Evolutionary conservation across 306 rosid species (phyloP), one percentile per base, ranked within the genome.

Genomic region (Quercus parvula): DNA sequence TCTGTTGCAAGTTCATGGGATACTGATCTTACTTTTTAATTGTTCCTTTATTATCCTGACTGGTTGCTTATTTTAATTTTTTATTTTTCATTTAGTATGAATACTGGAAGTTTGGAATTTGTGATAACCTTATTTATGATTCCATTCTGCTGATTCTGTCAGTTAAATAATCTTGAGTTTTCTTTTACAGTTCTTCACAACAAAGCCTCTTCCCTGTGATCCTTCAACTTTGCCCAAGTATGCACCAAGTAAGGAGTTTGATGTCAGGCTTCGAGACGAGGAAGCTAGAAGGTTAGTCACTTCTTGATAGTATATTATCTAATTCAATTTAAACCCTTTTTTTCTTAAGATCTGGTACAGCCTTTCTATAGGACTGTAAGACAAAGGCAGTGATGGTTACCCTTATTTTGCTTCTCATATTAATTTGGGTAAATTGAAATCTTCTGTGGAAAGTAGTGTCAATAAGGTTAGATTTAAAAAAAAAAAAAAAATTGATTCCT

Each of bases 221-320:
- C 98, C 97, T 46, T 90, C 88, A 63, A 67, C 85, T 77, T 83
- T 94, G 87, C 98, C 97, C 5, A 89, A 87, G 81, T 90, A 90
- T 76, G 94, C 94, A 61, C 97, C 98, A 0, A 90, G 92, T 88
- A 94, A 94, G 89, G 98, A 94, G 89, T 86, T 92, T 74, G 93
- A 90, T 90, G 91, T 83, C 71, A 90, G 87, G 83, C 81, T 85
- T 73, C 89, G 89, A 63, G 90, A 94, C 1, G 94, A 90, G 85
- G 95, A 91, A 85, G 83, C 88, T 57, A 88, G 86, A 88, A 90
- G 98, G 98, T 94, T 83, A 75, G 75, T 41, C 51, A 75, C 78
- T 81, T 78, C 35, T 51, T 9, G 10, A 69, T 71, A 22, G 75
- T 41, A 75, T 75, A 59, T 75, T 73, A 63, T 58, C 33, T 5